Base-by-base conservation (phyloP, 169 alveolate genomes). In the Plasmodium inui region DNA sequence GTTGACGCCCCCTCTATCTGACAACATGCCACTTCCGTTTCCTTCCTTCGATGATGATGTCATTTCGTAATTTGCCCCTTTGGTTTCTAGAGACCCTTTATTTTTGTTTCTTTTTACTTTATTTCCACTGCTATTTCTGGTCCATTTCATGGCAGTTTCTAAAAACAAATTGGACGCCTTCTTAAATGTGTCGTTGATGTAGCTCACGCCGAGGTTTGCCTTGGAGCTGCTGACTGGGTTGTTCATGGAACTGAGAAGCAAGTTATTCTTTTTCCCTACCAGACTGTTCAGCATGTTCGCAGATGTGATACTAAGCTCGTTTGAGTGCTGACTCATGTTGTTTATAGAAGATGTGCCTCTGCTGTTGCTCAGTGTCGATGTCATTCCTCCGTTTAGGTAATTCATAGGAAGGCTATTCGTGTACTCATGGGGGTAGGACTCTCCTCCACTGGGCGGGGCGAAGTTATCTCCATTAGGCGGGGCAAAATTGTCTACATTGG, bases 311-410 rank as follows among this genome's bases (percentile, higher is more conserved):
- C 28, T 44, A 8, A 82, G 22, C 8, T 55, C 57, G 73, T 67
- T 57, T 0, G 91, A 55, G 37, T 57, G 34, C 22, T 82, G 71
- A 22, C 14, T 14, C 1, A 30, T 55, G 26, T n/a, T 55, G 44
- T 82, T 82, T 17, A 28, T 22, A 10, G 82, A 17, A 10, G 46
- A 55, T 0, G 91, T 12, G 7, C 9, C 28, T 41, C 78, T 50
- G 44, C 46, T 61, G 7, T 30, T 32, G 7, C 8, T n/a, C 73
- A 30, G 30, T 55, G 32, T 17, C 19, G 39, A n/a, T 22, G 71
- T 82, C 44, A 82, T 55, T 55, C 28, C 57, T 28, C 73, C 73
- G 71, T 82, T 83, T 57, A 70, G 9, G 46, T 61, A 55, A 34
- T 46, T 80, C 61, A 19, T 34, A 3, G 85, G 41, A 3, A 80